Conservation (phyloP, 495 filamentous ascomycete species). For the Podospora australis region DNA sequence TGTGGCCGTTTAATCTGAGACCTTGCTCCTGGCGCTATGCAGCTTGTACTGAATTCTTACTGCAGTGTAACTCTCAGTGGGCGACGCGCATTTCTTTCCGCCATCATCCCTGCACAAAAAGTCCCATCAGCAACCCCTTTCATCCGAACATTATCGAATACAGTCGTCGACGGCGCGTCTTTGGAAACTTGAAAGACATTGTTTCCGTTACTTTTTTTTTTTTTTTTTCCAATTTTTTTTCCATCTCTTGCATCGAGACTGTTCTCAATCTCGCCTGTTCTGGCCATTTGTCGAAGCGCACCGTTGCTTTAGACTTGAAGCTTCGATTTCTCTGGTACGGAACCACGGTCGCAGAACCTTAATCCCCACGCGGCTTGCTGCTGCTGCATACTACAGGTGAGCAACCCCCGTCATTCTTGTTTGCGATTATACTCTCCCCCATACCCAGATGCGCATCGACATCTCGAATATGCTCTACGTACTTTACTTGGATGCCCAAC, state of each 20-base stretch:
- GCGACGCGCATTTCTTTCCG: constrained; percentile 3
- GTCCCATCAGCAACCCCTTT: constrained; percentile 8
- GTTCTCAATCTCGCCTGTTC: too few relatives aligned
- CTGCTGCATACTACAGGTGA: too few relatives aligned
- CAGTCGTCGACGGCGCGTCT: background rate
- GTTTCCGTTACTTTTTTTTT: background rate
- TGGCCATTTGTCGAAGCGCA: too few relatives aligned
- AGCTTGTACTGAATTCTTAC: constrained; percentile 14
- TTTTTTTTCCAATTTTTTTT: background rate
- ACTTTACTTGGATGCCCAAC: too few relatives aligned
- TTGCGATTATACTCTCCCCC: too few relatives aligned
- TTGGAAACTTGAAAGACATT: background rate
- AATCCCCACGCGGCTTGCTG: too few relatives aligned
- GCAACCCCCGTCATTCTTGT: too few relatives aligned
- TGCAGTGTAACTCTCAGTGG: constrained; percentile 17
- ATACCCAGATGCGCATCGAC: too few relatives aligned
- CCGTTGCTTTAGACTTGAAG: too few relatives aligned
- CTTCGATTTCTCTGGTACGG: too few relatives aligned
- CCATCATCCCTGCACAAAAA: constrained; percentile 13
- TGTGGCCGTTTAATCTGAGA: constrained; percentile 11
- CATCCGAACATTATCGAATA: constrained; percentile 4
- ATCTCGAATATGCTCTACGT: too few relatives aligned
- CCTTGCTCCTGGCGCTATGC: constrained; percentile 4
- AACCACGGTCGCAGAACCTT: too few relatives aligned
- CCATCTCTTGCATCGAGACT: background rate